These are phyloP conservation scores for Alternaria rosae DNA, from an alignment of 2,329 filamentous ascomycete genomes.

Conservation along the genomic window DNA sequence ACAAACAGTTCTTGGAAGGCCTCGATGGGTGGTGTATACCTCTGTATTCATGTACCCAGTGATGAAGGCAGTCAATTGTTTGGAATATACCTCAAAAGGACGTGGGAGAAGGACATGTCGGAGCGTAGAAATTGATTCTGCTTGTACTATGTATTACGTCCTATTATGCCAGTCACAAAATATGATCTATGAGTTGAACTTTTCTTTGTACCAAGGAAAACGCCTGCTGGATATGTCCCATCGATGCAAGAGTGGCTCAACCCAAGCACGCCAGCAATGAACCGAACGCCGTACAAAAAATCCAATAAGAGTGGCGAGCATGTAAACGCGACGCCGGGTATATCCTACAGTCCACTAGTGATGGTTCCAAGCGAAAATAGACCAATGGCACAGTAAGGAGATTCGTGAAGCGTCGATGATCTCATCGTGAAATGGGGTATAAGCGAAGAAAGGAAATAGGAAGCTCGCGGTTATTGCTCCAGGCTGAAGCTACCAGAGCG, in stretches of 20 bases:
- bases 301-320: slow-evolving; percentile 12
- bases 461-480: slow-evolving; percentile 6
- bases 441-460: slow-evolving; percentile 3
- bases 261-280: slow-evolving; percentile 15
- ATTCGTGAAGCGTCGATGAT: slow-evolving; percentile 24
- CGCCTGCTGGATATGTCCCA: slow-evolving; percentile 13
- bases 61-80: background rate
- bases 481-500: slow-evolving; percentile 37
- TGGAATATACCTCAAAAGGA: background rate
- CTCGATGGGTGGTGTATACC: background rate
- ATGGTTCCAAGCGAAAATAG: slow-evolving; percentile 25
- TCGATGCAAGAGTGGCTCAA: slow-evolving; percentile 23
- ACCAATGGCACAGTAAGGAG: slow-evolving; percentile 26
- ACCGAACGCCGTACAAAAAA: slow-evolving; percentile 7
- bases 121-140: slow-evolving; percentile 9
- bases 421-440: slow-evolving; percentile 9
- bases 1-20: background rate
- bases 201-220: slow-evolving; percentile 2
- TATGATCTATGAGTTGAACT: background rate
- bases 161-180: background rate
- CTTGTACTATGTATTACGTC: slow-evolving; percentile 11
- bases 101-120: background rate
- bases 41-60: background rate
- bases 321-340: slow-evolving; percentile 25
- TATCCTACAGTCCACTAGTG: slow-evolving; percentile 35